Evolutionary conservation across 2,329 filamentous ascomycete genomes (phyloP).

Genomic region (Fusarium nurragi): DNA sequence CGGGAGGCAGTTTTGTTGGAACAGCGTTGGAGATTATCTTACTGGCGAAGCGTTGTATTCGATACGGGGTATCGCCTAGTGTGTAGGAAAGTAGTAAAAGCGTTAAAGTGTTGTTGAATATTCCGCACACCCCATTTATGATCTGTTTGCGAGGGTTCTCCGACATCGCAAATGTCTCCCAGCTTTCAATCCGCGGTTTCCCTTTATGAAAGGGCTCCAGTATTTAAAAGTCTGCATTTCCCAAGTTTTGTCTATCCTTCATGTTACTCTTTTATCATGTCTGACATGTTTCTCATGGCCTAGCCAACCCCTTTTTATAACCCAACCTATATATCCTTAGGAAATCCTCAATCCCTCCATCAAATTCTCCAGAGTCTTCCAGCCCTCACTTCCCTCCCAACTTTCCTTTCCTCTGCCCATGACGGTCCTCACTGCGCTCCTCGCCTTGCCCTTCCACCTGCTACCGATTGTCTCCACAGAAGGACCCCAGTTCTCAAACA

Average conservation of each 20-base stretch:
- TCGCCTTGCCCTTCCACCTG: constrained; percentile 89
- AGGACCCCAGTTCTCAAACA: constrained; percentile 81
- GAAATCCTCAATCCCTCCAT: constrained; percentile 63
- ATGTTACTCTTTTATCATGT: constrained; percentile 10
- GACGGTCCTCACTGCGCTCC: constrained; percentile 84
- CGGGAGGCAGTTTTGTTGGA: not conserved
- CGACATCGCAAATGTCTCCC: too few species aligned
- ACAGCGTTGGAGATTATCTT: constrained; percentile 4
- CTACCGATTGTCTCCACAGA: constrained; percentile 74
- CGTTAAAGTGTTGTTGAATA: not conserved
- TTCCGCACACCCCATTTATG: not conserved
- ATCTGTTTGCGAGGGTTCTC: not conserved
- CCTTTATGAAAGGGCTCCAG: not conserved
- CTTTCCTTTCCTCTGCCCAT: constrained; percentile 81
- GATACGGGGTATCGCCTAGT: constrained; percentile 18
- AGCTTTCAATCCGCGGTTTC: not conserved
- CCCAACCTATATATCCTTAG: not conserved
- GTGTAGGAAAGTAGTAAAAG: constrained; percentile 17
- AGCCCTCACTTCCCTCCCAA: constrained; percentile 82
- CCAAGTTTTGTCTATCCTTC: not conserved
- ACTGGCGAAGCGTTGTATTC: constrained; percentile 5
- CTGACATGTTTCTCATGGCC: constrained; percentile 6
- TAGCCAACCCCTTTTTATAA: constrained; percentile 2
- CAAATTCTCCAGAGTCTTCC: constrained; percentile 66
- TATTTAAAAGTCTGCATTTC: not conserved